Percentiles rank a stretch among this genome's conserved stretches.
These are phyloP conservation scores for Chimonanthus salicifolius DNA, from an alignment of 164 flowering plant genomes.

Conservation along the genomic window DNA sequence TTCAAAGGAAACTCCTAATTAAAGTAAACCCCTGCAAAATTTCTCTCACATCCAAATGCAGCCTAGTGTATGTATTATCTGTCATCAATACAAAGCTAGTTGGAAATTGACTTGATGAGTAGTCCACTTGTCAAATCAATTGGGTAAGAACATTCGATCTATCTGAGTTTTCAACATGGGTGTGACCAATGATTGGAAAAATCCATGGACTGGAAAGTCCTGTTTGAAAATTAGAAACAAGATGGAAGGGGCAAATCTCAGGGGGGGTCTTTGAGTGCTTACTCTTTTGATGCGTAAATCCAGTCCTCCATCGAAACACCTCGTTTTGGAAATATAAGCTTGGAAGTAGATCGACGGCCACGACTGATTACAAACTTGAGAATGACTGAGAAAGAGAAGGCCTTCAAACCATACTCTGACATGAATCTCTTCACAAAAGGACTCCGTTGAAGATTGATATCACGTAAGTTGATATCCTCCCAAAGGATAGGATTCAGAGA, in stretches of 20 bases:
- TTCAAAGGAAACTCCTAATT: too few species aligned
- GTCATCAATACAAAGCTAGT: too few species aligned
- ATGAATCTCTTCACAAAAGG: not conserved
- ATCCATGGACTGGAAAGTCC: not conserved
- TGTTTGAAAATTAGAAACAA: not conserved
- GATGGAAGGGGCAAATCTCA: not conserved
- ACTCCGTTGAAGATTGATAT: not conserved
- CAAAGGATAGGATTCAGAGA: constrained; percentile 3
- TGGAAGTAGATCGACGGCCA: constrained; percentile 2
- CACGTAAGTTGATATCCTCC: not conserved
- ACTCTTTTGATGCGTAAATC: not conserved
- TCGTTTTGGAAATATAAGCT: not conserved
- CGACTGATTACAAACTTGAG: not conserved
- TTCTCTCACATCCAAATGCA: too few species aligned
- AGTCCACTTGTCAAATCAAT: not conserved
- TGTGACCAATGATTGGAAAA: too few species aligned
- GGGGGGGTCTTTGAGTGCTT: not conserved
- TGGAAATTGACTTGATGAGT: not conserved
- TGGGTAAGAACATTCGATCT: not conserved
- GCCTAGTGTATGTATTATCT: too few species aligned
- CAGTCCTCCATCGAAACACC: constrained; percentile 1
- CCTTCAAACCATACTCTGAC: not conserved
- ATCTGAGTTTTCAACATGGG: not conserved
- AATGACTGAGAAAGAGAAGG: not conserved
- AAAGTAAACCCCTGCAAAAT: too few species aligned